These are phyloP conservation scores for Lactarius hengduanensis DNA, from an alignment of 768 basidiomycete species.

Conservation along the genomic window DNA sequence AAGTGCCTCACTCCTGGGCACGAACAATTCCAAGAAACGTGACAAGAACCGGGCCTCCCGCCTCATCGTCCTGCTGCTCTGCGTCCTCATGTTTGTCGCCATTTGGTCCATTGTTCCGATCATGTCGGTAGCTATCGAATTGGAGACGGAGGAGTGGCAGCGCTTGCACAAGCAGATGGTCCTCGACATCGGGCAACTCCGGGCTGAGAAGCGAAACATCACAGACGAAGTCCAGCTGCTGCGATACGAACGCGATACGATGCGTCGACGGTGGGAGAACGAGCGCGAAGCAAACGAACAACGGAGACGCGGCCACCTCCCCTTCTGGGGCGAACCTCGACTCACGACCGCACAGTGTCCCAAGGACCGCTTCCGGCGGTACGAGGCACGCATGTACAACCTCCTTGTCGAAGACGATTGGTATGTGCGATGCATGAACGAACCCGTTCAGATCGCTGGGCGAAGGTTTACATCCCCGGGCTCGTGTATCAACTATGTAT, in stretches of 20 bases:
- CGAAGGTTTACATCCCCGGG: not conserved
- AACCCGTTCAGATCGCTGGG: slow-evolving; percentile 7
- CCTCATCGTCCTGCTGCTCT: not conserved
- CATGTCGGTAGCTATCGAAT: slow-evolving; percentile 3
- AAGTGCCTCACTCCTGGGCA: slow-evolving; percentile 3
- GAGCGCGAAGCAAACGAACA: slow-evolving; percentile 26
- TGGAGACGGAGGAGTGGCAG: slow-evolving; percentile 11
- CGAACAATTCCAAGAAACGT: not conserved
- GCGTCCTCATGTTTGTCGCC: slow-evolving; percentile 4
- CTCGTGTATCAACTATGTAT: slow-evolving; percentile 13
- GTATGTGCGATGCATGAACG: slow-evolving; percentile 29
- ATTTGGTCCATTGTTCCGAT: not conserved
- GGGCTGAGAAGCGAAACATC: not conserved
- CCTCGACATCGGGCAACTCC: slow-evolving; percentile 9
- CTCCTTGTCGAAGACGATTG: slow-evolving; percentile 31
- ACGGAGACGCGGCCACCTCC: slow-evolving; percentile 20
- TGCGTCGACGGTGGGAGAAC: slow-evolving; percentile 21
- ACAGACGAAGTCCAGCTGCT: slow-evolving; percentile 17
- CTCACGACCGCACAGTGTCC: slow-evolving; percentile 17
- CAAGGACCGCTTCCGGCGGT: slow-evolving; percentile 15
- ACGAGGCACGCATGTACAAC: slow-evolving; percentile 29
- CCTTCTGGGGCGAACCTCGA: slow-evolving; percentile 23
- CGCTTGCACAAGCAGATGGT: slow-evolving; percentile 3
- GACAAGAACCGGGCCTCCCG: not conserved
- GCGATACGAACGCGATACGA: slow-evolving; percentile 16